phyloP scores from a whole-genome alignment of 306 rosid genomes.

The Clitoria ternatea region DNA sequence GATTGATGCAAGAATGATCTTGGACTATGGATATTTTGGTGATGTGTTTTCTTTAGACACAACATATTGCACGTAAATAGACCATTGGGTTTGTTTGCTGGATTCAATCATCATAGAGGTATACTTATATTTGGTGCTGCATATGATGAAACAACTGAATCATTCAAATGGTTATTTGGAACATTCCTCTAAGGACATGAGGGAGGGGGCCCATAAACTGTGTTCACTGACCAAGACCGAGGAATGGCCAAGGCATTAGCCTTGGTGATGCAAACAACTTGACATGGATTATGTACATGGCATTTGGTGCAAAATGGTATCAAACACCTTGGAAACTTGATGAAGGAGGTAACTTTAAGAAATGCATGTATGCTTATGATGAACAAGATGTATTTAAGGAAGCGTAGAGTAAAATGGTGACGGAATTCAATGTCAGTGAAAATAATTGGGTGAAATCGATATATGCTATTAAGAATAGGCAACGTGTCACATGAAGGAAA shows the following conservation, averaged over 20 bases:
- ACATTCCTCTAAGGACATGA: too few species aligned
- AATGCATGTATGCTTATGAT: background rate
- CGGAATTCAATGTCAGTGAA: background rate
- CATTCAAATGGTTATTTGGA: too few species aligned
- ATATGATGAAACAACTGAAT: too few species aligned
- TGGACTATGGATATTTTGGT: too few species aligned
- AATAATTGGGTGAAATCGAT: background rate
- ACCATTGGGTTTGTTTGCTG: too few species aligned
- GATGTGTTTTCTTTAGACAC: too few species aligned
- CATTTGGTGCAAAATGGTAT: background rate
- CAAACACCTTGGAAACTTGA: background rate
- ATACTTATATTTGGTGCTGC: too few species aligned
- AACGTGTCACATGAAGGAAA: background rate
- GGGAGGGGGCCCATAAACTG: background rate
- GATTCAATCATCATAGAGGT: too few species aligned
- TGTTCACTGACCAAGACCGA: background rate
- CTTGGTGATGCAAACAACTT: background rate
- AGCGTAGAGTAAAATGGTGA: background rate
- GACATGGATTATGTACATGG: background rate
- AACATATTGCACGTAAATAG: too few species aligned
- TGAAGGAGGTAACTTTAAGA: background rate
- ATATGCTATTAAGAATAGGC: background rate
- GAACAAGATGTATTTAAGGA: background rate
- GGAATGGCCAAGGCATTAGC: background rate
- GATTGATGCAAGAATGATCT: too few species aligned